Evolutionary conservation across 2,329 filamentous ascomycete species (phyloP).

Genomic region (Thielaviopsis musarum): DNA sequence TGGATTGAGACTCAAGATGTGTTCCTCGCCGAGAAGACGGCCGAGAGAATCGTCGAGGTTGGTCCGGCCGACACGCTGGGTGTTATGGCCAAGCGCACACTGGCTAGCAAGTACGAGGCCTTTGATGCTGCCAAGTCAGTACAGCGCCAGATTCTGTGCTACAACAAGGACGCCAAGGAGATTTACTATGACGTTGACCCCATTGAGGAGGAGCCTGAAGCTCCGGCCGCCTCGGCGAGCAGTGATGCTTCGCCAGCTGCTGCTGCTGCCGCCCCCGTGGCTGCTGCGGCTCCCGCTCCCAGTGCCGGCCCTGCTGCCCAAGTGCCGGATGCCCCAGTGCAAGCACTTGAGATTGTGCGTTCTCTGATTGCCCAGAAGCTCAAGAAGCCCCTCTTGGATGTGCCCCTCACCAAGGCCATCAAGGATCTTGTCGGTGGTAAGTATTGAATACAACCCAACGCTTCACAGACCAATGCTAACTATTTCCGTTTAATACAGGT

Average conservation of each 20-base stretch:
- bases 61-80: slow-evolving; percentile 93
- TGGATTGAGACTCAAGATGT: slow-evolving; percentile 99
- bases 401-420: slow-evolving; percentile 90
- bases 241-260: slow-evolving; percentile 34
- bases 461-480: neutral
- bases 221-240: slow-evolving; percentile 31
- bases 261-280: slow-evolving; percentile 36
- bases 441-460: slow-evolving; percentile 19
- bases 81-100: slow-evolving; percentile 90
- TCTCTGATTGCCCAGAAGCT: slow-evolving; percentile 89
- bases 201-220: slow-evolving; percentile 71
- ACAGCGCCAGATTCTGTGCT: slow-evolving; percentile 93
- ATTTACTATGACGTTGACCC: slow-evolving; percentile 99
- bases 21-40: slow-evolving; percentile 86
- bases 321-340: slow-evolving; percentile 72
- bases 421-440: slow-evolving; percentile 94
- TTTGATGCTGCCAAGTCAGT: slow-evolving; percentile 95
- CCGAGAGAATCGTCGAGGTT: slow-evolving; percentile 94
- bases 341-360: slow-evolving; percentile 77
- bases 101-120: slow-evolving; percentile 95
- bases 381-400: slow-evolving; percentile 79
- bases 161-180: slow-evolving; percentile 98
- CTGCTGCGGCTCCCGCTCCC: slow-evolving; percentile 42
- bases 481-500: slow-evolving; percentile 32
- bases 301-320: slow-evolving; percentile 74